These are phyloP conservation scores for Sechiopsis laciniata DNA, from an alignment of 306 rosid species.

Conservation along the genomic window DNA sequence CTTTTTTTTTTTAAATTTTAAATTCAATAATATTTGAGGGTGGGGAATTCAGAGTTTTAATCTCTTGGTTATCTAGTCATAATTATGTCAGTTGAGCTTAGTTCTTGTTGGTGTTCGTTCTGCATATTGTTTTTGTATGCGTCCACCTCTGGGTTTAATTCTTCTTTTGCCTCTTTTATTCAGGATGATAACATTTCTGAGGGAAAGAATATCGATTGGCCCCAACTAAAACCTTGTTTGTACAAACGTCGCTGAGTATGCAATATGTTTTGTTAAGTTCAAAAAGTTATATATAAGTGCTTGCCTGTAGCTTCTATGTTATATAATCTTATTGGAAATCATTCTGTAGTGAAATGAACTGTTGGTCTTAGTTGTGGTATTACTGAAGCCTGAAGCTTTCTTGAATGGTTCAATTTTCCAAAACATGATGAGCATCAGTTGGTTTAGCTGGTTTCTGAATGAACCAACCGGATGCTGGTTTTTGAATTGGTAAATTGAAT, in stretches of 20 bases:
- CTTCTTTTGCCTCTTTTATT: constrained; percentile 21
- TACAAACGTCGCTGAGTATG: constrained; percentile 75
- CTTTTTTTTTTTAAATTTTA: too few species aligned
- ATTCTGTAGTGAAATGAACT: neutral
- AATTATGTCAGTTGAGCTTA: too few species aligned
- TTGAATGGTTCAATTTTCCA: neutral
- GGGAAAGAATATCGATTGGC: constrained; percentile 67
- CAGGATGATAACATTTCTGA: constrained; percentile 52
- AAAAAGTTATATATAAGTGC: neutral
- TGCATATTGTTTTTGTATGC: too few species aligned
- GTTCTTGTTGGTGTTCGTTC: too few species aligned
- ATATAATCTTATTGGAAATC: neutral
- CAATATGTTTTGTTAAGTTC: neutral
- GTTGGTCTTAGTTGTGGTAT: neutral
- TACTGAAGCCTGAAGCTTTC: neutral
- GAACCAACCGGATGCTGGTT: too few species aligned
- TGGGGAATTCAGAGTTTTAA: too few species aligned
- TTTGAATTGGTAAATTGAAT: too few species aligned
- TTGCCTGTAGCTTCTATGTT: neutral
- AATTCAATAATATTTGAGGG: too few species aligned
- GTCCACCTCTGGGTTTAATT: neutral
- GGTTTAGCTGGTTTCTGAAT: too few species aligned
- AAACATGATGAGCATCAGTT: too few species aligned
- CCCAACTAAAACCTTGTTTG: constrained; percentile 77
- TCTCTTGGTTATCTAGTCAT: too few species aligned